Evolutionary conservation across 1,284 basidiomycete species (phyloP), one percentile per base, ranked within the genome.

Genomic region (Ganoderma resinaceum): DNA sequence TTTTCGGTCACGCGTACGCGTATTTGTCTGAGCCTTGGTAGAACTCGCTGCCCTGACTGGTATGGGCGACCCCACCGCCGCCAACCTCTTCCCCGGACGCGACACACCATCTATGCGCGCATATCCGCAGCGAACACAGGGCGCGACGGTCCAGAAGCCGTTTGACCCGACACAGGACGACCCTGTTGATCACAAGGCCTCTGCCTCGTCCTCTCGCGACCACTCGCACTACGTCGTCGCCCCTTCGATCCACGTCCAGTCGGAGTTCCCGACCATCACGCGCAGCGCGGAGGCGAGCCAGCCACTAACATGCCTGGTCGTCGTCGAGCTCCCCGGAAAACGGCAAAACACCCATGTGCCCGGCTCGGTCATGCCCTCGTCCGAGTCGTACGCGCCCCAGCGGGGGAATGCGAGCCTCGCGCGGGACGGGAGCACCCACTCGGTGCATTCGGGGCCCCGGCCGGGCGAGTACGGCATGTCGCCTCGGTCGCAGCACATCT

Each of bases 41-140:
- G 95, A 97, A 83, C 86, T 97, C 61, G 95, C 95, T 23, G 91
- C 94, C 4, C 85, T 95, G 69, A 95, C 93, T n/a, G 93, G 95
- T 67, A 94, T 95, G 88, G 93, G 91, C 61, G 88, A 90, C 66
- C 85, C 86, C 70, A 84, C 81, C 68, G 66, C 85, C 2, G 76
- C 87, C 11, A 79, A 83, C 9, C 77, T 91, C 23, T 94, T 85
- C 73, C 93, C 94, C 29, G 91, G 92, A 7, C 86, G 91, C 63
- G 89, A 91, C 70, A 86, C 87, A 5, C 83, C 86, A 12, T 78
- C 80, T 58, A 71, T 78, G 66, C 78, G 80, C 46, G 70, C 74
- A 9, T 74, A 64, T 61, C 70, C 66, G 59, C 85, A 85, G 67
- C 76, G 70, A 12, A 63, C 42, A 82, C 61, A 63, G 11, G 38